Percentiles rank a stretch among this genome's conserved stretches.
phyloP scores from a whole-genome alignment of 345 rosid species.

The Eucalyptus sp. region DNA sequence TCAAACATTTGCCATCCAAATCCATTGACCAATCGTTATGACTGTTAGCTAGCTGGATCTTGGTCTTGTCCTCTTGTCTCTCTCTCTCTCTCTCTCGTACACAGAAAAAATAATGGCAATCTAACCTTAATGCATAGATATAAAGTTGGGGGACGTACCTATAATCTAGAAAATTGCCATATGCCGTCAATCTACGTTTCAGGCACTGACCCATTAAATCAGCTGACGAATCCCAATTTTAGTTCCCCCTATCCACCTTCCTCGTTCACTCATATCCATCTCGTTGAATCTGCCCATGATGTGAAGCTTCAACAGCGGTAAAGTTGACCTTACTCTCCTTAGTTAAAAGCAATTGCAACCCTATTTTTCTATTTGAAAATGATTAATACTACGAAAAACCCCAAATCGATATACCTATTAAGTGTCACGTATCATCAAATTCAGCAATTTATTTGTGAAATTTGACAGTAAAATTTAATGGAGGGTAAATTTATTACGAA shows the following conservation, averaged over 20 bases:
- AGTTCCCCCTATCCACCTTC: not conserved
- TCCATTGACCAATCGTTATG: not conserved
- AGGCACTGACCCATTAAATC: not conserved
- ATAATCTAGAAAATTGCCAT: not conserved
- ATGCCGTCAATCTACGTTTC: not conserved
- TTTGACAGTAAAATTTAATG: accelerated
- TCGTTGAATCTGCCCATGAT: not conserved
- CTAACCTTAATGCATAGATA: not conserved
- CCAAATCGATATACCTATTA: accelerated
- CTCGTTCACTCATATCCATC: not conserved
- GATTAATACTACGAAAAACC: accelerated
- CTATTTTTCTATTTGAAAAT: accelerated
- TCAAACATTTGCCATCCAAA: not conserved
- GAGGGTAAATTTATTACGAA: accelerated
- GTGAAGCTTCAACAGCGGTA: not conserved
- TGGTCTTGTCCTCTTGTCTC: not conserved
- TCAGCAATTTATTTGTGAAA: accelerated
- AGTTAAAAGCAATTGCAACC: not conserved
- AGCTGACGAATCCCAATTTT: not conserved
- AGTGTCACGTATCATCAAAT: accelerated
- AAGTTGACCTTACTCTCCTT: not conserved
- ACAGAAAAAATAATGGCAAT: not conserved
- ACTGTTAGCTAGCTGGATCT: not conserved
- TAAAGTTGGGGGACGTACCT: not conserved
- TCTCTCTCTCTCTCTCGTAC: not conserved